These are phyloP conservation scores for Nitzschia sp. DNA, from an alignment of 108 stramenopile species.

Conservation along the genomic window DNA sequence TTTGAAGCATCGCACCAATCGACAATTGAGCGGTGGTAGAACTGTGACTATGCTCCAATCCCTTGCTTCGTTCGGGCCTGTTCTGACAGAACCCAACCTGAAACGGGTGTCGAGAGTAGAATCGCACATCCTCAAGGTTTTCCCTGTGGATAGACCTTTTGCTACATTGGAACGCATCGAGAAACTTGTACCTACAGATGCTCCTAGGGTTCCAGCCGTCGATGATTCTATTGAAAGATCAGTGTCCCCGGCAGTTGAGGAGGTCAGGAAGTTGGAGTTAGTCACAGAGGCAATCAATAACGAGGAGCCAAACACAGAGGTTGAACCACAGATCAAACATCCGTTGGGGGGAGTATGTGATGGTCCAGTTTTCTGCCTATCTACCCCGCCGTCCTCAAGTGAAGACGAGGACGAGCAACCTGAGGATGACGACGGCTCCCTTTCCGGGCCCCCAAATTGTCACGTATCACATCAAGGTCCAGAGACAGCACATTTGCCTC, in stretches of 20 bases:
- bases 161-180: no score
- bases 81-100: background rate
- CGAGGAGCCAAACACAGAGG: no score
- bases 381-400: conserved; percentile 45
- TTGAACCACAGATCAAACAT: no score
- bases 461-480: no score
- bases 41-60: conserved; percentile 4
- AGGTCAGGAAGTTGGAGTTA: no score
- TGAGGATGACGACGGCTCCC: background rate
- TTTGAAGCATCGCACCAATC: background rate
- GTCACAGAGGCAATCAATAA: no score
- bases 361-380: conserved; percentile 25
- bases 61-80: background rate
- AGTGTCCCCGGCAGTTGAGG: no score
- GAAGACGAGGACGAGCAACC: conserved; percentile 21
- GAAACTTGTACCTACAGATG: no score
- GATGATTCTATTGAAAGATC: no score
- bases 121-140: background rate
- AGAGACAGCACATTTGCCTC: no score
- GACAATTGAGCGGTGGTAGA: background rate
- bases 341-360: background rate
- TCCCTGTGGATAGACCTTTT: background rate
- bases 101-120: background rate
- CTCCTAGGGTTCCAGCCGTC: no score
- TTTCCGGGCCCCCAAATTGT: no score